Percentiles rank a stretch among this genome's conserved stretches.
These are phyloP conservation scores for Sphagnum magellanicum DNA, from an alignment of 228 moss, liverwort and hornwort genomes.

Conservation along the genomic window DNA sequence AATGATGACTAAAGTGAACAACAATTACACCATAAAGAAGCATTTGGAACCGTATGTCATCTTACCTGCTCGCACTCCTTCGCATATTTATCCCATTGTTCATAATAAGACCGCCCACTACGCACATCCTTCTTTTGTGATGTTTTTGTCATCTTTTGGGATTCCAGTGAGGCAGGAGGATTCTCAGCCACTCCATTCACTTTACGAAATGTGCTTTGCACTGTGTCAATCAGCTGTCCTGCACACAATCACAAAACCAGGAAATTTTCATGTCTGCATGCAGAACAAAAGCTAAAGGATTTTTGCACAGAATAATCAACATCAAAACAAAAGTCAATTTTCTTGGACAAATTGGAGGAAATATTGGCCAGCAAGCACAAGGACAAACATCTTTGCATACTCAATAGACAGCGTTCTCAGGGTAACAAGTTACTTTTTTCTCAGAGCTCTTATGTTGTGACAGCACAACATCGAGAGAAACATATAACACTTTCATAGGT, in stretches of 20 bases:
- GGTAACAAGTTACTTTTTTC: background rate
- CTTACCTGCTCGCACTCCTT: constrained; percentile 2
- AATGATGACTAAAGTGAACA: background rate
- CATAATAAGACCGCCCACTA: constrained; percentile 22
- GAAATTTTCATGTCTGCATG: too few species aligned
- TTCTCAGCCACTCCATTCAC: too few species aligned
- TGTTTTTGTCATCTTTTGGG: background rate
- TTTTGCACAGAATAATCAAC: too few species aligned
- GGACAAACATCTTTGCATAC: too few species aligned
- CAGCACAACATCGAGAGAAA: background rate
- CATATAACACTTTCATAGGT: background rate
- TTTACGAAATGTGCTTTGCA: too few species aligned
- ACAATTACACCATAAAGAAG: background rate
- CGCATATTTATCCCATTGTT: constrained; percentile 37
- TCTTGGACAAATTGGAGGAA: too few species aligned
- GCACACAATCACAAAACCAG: background rate
- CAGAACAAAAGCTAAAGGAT: too few species aligned
- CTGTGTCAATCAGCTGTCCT: constrained; percentile 13
- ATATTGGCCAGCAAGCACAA: too few species aligned
- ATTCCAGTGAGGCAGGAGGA: too few species aligned
- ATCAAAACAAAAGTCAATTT: too few species aligned
- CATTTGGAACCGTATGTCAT: too few species aligned
- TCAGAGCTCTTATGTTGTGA: background rate
- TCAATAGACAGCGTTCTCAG: too few species aligned
- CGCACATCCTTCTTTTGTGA: constrained; percentile 15